Evolutionary conservation across 495 filamentous ascomycete genomes (phyloP), one percentile per base, ranked within the genome.

Genomic region (Peziza echinospora): DNA sequence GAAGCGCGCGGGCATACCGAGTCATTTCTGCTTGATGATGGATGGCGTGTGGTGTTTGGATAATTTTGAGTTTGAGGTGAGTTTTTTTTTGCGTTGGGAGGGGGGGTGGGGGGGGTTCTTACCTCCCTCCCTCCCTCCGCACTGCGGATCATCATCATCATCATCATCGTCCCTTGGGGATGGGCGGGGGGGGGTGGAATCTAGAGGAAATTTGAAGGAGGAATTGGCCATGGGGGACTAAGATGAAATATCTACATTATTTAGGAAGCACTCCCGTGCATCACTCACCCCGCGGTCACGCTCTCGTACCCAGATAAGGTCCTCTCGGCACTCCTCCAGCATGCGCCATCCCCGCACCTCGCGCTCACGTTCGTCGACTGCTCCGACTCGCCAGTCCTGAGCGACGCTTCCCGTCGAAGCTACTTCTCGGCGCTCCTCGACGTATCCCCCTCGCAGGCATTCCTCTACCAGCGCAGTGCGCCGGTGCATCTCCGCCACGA

Each of bases 11-110:
- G 24, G 51, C 6, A 55, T 55, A 23, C 53, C 46, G 22, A 42
- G 48, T 9, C 54, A 55, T 23, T 55, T 55, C 7, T 51, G 53
- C 17, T 51, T 24, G 21, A 21, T 55, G 7, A 55, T 55, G 53
- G 53, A 55, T 51, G 54, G 54, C 2, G 47, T 59, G 16, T 53
- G 51, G 28, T 44, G 45, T n/a, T 26, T 49, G 25, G 49, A 55
- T 40, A 57, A 53, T 21, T 44, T 48, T 24, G 43, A 41, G n/a
- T 60, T 58, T 16, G 49, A 55, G 25, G 53, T 55, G 42, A 24
- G 30, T 23, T 21, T n/a, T n/a, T n/a, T n/a, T n/a, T n/a, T n/a
- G n/a, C n/a, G n/a, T n/a, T n/a, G n/a, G n/a, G n/a, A n/a, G n/a
- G n/a, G n/a, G n/a, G n/a, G n/a, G n/a, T n/a, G n/a, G n/a, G n/a